Base-by-base conservation (phyloP, 2,329 filamentous ascomycete genomes). In the Mariannaea sp. region DNA sequence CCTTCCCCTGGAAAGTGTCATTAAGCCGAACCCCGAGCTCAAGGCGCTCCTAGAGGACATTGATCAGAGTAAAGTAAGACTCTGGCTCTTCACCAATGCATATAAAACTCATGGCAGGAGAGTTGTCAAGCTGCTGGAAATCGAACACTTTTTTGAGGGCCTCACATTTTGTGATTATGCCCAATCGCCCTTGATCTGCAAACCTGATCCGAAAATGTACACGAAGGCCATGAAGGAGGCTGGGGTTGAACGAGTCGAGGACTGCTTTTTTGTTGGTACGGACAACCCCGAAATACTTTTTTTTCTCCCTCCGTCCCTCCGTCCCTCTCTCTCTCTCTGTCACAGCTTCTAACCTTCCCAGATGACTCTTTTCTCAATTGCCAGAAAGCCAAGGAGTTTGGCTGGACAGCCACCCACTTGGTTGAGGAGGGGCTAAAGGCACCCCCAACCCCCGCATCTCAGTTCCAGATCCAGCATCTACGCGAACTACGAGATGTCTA, bases 21-120 rank as follows among this genome's bases (percentile, higher is more conserved):
- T 99, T 69, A 87, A 86, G 68, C 90, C 91, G 0, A 85, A 95
- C 65, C 81, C 86, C 1, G 79, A 86, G 65, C 78, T 97, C 35
- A 86, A 90, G 43, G 78, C 82, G 66, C 73, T 99, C 39, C 84
- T 99, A 5, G 79, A 88, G 70, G 89, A 92, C 60, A 86, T 99
- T 48, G 92, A 99, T 73, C 87, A 73, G 54, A 83, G 77, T 66
- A 95, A 95, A 70, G 89, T 97, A 59, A 91, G 85, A 59, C 77
- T 92, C 24, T 99, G 95, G 94, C 84, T 99, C 2, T 88, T 99
- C 66, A 99, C 95, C 2, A 99, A 99, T 68, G 94, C 95, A 17
- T 97, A 99, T 67, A 78, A 95, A 59, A 97, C 80, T 27, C 94
- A 99, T 67, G 94, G 85, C 26, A 86, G 84, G 67, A 78, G 92